Percentiles rank a stretch among this genome's conserved stretches.
Evolutionary conservation across 177 flowering plant genomes (phyloP).

Genomic region (Telopea speciosissima): DNA sequence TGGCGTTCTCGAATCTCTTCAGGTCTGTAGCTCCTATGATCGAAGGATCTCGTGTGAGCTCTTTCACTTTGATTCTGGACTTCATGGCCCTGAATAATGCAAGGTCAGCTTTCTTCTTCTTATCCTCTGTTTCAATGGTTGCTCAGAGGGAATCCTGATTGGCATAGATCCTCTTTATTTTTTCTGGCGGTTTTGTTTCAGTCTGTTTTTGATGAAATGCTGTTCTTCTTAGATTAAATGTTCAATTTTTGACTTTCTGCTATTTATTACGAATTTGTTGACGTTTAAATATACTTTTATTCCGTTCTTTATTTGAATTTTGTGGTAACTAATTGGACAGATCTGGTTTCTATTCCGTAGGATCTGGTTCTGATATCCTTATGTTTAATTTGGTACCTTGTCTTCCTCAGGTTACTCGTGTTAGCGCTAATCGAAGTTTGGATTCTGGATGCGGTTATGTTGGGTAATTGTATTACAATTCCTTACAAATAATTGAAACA

Average conservation of each 20-base stretch:
- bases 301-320: not conserved
- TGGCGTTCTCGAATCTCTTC: conserved; percentile 31
- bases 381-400: not conserved
- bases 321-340: too few species aligned
- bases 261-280: too few species aligned
- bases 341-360: too few species aligned
- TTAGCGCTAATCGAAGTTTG: conserved; percentile 20
- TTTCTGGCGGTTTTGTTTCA: not conserved
- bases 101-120: conserved; percentile 16
- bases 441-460: too few species aligned
- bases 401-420: conserved; percentile 24
- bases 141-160: not conserved
- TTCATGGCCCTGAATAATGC: conserved; percentile 16
- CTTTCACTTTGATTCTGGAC: conserved; percentile 9
- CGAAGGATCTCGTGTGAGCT: conserved; percentile 22
- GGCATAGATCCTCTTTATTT: not conserved
- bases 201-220: not conserved
- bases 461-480: too few species aligned
- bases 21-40: conserved; percentile 32
- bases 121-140: not conserved
- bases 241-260: too few species aligned
- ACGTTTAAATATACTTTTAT: too few species aligned
- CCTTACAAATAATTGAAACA: too few species aligned
- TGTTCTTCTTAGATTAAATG: too few species aligned
- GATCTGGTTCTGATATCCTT: not conserved